Evolutionary conservation across 768 basidiomycete genomes (phyloP), one percentile per base, ranked within the genome.

Genomic region (Pulveroboletus frians): DNA sequence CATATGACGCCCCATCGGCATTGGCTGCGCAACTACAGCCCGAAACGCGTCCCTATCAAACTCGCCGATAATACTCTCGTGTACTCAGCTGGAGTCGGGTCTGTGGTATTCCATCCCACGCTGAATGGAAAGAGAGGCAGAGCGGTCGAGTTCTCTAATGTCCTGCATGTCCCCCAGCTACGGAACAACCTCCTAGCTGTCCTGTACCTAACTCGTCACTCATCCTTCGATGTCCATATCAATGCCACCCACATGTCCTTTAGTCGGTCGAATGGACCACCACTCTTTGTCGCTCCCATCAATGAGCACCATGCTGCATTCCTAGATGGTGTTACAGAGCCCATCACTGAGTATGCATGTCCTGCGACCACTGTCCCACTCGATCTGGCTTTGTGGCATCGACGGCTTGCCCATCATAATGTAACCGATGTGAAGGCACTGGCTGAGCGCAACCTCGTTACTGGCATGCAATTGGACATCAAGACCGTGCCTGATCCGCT

Each of bases 301-400:
- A 50, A 58, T 30, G 36, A 32, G 18, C 31, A 53, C 50, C 50
- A 56, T 34, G 52, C 57, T 8, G 57, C 50, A 2, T 54, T 66
- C 31, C 34, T 66, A 14, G 59, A 65, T 23, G 54, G 61, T 1
- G 21, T 5, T 0, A 60, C 58, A 14, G 39, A 46, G 17, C 29
- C 49, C n/a, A 8, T 50, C 1, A 41, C 11, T 0, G 43, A 55
- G 9, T 49, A 20, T 50, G 55, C 49, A 10, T 11, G 1, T 14
- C 17, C 54, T 18, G 43, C 52, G 0, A 35, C 42, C 0, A 60
- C 56, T 15, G 3, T 52, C 0, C 49, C 51, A 14, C 51, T 58
- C 0, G 41, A 60, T 6, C 20, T 56, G 5, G 39, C 51, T 0
- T 53, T 67, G n/a, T 64, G 55, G 59, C 58, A 66, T 52, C 32